These are phyloP conservation scores for Porcisia deanei DNA, from an alignment of 208 protist species.

Conservation along the genomic window DNA sequence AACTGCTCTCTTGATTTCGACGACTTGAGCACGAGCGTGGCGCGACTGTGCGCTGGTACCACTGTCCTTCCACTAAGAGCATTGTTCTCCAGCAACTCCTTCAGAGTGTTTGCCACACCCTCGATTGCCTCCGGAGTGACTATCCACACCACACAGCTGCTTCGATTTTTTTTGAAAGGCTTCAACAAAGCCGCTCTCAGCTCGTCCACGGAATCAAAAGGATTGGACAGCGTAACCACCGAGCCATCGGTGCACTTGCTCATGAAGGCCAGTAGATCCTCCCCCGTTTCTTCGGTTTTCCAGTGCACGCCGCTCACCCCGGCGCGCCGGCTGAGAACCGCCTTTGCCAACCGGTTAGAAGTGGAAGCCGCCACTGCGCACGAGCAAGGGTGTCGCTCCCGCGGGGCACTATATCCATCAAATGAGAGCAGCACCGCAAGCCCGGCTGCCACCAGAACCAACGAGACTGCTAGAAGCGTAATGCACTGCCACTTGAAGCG, in stretches of 20 bases:
- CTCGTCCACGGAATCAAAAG: constrained; percentile 19
- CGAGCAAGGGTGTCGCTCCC: constrained; percentile 20
- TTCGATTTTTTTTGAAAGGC: constrained; percentile 12
- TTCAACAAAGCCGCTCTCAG: constrained; percentile 28
- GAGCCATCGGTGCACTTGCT: constrained; percentile 7
- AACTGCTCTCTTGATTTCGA: constrained; percentile 46
- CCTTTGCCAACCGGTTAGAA: constrained; percentile 26
- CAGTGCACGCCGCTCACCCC: constrained; percentile 43
- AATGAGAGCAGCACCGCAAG: background rate
- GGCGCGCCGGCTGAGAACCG: constrained; percentile 26
- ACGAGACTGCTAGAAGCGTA: background rate
- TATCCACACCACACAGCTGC: constrained; percentile 60
- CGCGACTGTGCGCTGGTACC: constrained; percentile 44
- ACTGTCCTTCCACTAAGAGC: constrained; percentile 46
- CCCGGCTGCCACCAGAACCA: background rate
- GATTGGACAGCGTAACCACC: constrained; percentile 5
- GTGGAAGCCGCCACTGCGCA: constrained; percentile 8
- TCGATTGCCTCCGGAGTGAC: constrained; percentile 32
- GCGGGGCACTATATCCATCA: background rate
- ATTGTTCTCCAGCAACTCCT: constrained; percentile 77
- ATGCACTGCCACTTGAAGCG: background rate
- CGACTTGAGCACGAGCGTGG: constrained; percentile 48
- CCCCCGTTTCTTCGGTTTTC: constrained; percentile 3
- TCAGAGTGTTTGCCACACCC: constrained; percentile 46
- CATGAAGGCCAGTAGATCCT: constrained; percentile 16